Evolutionary conservation across 2,329 filamentous ascomycete genomes (phyloP), one percentile per base, ranked within the genome.

Genomic region (Zasmidium citrigriseum): DNA sequence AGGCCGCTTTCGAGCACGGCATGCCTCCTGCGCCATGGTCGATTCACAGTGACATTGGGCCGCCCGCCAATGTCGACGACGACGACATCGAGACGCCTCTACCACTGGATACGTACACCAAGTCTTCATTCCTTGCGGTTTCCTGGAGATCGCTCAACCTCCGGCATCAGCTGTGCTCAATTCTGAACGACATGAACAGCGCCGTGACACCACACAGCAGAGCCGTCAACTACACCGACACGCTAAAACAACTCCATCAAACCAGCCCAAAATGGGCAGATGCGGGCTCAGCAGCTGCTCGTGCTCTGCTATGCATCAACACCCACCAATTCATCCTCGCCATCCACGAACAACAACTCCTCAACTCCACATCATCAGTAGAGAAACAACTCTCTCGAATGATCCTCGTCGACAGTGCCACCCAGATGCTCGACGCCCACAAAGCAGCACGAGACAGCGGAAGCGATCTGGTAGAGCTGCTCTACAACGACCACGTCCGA

Each of bases 241-340:
- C 46, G 5, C 25, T 49, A 16, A 49, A 27, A 22, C 46, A 25
- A 27, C 46, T 25, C 3, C 20, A 25, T 25, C 46, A 49, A 16
- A 16, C 22, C 9, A 22, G 22, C 20, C 46, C 46, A 3, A 23
- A 25, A 22, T 49, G 46, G 46, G 14, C 12, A 14, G 22, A 14
- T 16, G 22, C 12, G 2, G 25, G 27, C 9, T 10, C 20, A 4
- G 25, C 22, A 25, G 46, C 46, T 10, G 25, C 46, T 16, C 22
- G 22, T 2, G 22, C 46, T 24, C 18, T 49, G 14, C 21, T 49
- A 12, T 23, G 22, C 7, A 23, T 49, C 22, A 49, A 49, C 25
- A 23, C 27, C 20, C 46, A 49, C 22, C 46, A 49, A 49, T 49
- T 25, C 46, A 49, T 49, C 46, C 46, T 49, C 3, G 46, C 46